Conservation (phyloP, 495 filamentous ascomycete genomes). For the Daldinia grandis region DNA sequence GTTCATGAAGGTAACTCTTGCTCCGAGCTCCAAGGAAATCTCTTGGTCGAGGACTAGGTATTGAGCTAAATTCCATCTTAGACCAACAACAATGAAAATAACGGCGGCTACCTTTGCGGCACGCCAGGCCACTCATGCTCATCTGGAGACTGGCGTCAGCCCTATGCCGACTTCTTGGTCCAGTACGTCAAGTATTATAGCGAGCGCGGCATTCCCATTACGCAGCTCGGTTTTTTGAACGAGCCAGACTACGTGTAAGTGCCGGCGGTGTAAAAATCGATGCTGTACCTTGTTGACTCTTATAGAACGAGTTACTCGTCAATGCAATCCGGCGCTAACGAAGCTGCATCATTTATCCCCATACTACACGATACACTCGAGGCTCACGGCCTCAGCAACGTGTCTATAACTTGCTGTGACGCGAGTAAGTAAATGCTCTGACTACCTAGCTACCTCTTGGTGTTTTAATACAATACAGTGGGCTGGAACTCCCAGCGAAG, state of each 20-base stretch:
- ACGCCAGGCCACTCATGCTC: conserved; percentile 55
- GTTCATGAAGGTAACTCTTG: conserved; percentile 59
- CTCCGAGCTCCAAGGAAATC: neutral
- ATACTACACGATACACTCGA: conserved; percentile 55
- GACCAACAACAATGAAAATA: conserved; percentile 56
- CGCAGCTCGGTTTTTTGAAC: conserved; percentile 64
- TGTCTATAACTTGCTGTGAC: conserved; percentile 61
- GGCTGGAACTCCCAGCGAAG: conserved; percentile 56
- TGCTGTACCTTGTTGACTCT: neutral
- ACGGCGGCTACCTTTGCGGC: conserved; percentile 63
- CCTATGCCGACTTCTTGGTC: conserved; percentile 64
- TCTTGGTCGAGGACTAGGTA: neutral
- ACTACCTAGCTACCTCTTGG: too few relatives aligned
- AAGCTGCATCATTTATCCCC: conserved; percentile 60
- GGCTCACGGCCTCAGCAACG: conserved; percentile 45
- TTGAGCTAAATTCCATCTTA: neutral
- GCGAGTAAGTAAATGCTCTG: conserved; percentile 39
- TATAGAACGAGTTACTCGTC: conserved; percentile 52
- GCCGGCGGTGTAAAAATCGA: neutral
- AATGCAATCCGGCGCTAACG: conserved; percentile 53
- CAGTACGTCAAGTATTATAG: conserved; percentile 61
- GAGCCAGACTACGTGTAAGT: conserved; percentile 60
- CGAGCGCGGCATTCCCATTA: conserved; percentile 54
- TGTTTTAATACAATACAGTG: conserved; percentile 38
- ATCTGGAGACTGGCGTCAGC: conserved; percentile 62